Evolutionary conservation across 2,329 filamentous ascomycete genomes (phyloP).

Genomic region (Fusarium globosum): DNA sequence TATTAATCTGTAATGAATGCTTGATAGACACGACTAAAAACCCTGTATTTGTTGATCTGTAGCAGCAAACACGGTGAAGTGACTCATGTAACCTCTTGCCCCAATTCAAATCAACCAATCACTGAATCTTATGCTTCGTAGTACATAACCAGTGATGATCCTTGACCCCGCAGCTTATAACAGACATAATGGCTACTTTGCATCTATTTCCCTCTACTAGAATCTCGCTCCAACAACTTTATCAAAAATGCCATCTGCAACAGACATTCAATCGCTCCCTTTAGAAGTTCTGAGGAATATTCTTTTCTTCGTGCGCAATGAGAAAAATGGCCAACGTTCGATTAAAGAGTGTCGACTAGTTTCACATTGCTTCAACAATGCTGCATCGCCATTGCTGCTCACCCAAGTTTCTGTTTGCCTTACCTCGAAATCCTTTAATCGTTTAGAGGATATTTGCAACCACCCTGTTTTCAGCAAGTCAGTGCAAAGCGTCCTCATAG

Average conservation of each 20-base stretch:
- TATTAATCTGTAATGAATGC: rapidly evolving
- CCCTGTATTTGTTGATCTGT: background rate
- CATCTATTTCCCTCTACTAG: background rate
- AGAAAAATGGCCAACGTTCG: background rate
- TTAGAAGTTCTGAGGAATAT: background rate
- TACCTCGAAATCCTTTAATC: background rate
- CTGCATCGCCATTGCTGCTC: background rate
- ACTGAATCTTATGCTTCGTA: background rate
- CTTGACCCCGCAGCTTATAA: background rate
- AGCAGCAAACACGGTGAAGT: no score
- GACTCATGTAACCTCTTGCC: background rate
- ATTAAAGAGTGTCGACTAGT: background rate
- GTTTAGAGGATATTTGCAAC: background rate
- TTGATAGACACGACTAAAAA: no score
- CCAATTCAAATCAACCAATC: background rate
- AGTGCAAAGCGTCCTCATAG: background rate
- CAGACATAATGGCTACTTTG: background rate
- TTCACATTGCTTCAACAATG: background rate
- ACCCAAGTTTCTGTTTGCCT: background rate
- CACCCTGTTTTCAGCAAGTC: background rate
- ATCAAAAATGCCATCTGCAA: background rate
- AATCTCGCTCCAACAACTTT: no score
- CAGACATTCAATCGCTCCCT: background rate
- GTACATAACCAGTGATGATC: background rate
- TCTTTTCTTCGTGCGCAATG: background rate